A percentile compares a stretch with the other conserved stretches of the same genome.
Conservation (phyloP, 176 grass and related monocot species). For the Guadua angustifolia region DNA sequence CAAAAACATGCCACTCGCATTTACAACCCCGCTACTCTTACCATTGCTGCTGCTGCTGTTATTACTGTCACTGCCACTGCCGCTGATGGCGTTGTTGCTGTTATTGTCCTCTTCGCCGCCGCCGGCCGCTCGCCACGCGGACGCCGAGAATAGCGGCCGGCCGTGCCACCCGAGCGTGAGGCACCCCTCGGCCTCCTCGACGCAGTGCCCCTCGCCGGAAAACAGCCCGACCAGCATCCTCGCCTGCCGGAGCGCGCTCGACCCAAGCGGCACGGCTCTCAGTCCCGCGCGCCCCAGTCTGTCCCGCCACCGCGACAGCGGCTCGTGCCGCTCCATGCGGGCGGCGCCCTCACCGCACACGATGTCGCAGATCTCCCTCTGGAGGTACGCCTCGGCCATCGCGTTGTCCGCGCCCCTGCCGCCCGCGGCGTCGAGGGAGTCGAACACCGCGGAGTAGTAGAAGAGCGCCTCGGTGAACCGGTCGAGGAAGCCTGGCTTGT, state of each 20-base stretch:
- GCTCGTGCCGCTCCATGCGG: constrained; percentile 90
- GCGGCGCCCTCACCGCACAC: constrained; percentile 70
- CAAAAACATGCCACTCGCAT: constrained; percentile 5
- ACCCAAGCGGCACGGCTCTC: constrained; percentile 67
- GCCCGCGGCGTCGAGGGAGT: constrained; percentile 67
- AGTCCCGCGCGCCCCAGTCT: constrained; percentile 59
- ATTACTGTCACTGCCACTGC: constrained; percentile 50
- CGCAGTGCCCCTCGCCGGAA: constrained; percentile 88
- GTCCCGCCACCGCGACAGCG: constrained; percentile 64
- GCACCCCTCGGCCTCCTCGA: constrained; percentile 81
- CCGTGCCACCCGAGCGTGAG: constrained; percentile 92
- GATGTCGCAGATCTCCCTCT: constrained; percentile 83
- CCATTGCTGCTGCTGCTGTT: constrained; percentile 50
- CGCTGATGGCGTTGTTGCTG: constrained; percentile 38
- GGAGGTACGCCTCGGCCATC: constrained; percentile 73
- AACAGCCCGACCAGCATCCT: constrained; percentile 90
- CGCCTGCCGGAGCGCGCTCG: constrained; percentile 83
- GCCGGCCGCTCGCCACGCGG: constrained; percentile 66
- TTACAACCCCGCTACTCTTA: constrained; percentile 12
- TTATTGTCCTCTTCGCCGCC: constrained; percentile 33
- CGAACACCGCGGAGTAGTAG: constrained; percentile 97
- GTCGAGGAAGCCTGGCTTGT: constrained; percentile 81
- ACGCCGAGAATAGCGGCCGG: constrained; percentile 80
- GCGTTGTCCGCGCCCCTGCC: constrained; percentile 46
- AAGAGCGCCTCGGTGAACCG: constrained; percentile 93